Base-by-base conservation (phyloP, 805 yeast species). In the Candida anglica region DNA sequence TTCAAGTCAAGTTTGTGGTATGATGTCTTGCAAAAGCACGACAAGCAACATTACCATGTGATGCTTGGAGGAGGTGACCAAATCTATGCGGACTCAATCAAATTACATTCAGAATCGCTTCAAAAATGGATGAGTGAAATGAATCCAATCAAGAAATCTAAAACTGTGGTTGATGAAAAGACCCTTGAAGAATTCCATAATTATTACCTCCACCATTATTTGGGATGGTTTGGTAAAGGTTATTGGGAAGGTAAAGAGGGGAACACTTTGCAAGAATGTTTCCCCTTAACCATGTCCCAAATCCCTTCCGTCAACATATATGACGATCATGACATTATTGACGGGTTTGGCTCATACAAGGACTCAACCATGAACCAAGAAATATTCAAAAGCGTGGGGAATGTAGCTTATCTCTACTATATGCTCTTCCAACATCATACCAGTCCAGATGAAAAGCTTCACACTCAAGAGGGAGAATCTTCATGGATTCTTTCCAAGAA, bases 61-160 rank as follows among this genome's bases (percentile, higher is more conserved):
- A 89, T 91, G 95, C 66, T 93, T 19, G 98, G 98, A 19, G 98
- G 98, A 33, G 98, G 98, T 20, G 98, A 91, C 60, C 98, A 91
- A 61, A 73, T 91, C 32, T 91, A 91, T 56, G 79, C 89, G 33
- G 98, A 91, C 59, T 70, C 86, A 1, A 78, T 91, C 45, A 84
- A 82, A 55, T 43, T 70, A 15, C 66, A 75, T 15, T 76, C 81
- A 11, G 50, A 69, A 30, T 59, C 66, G 19, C 75, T 84, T 45
- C 55, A 69, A 39, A 54, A 74, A 19, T 88, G 97, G 96, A 55
- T 77, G 19, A 51, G 66, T 19, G 78, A 76, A 40, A 69, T 65
- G 36, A 74, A 69, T 39, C 60, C 78, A 7, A 49, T 63, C 19
- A 61, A 66, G 43, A 80, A 76, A 44, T 32, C 44, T 5, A 37